Evolutionary conservation across 768 basidiomycete genomes (phyloP), one percentile per base, ranked within the genome.

Genomic region (Pisolithus marmoratus): DNA sequence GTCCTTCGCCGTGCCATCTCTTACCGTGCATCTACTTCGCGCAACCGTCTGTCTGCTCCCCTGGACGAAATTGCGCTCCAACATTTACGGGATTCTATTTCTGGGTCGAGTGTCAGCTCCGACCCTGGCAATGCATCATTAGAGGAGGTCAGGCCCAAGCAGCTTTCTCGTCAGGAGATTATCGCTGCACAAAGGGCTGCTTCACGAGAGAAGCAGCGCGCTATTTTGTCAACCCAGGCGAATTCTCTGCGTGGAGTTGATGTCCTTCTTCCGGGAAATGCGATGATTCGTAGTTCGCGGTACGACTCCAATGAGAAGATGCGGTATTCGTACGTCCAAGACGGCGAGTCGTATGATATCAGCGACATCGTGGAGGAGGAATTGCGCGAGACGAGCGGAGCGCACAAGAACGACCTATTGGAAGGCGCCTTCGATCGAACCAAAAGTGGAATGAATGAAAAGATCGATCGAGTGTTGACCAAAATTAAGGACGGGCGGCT

Each of bases 291-390:
- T 27, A 94, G 91, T 60, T 84, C 88, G 6, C 76, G 91, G 7
- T 83, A 84, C 56, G 81, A 90, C 20, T 64, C 70, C 5, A 81
- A 78, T 38, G 87, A 90, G 56, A 73, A 76, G 43, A 86, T 93
- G 71, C 85, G 94, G 0, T 99, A 99, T 66, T 96, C 94, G 37
- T 97, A 92, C 65, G 87, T 97, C 38, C 85, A 92, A 55, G 91
- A 94, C 55, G 95, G 94, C 3, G 90, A 90, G 70, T 87, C 87
- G 0, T 88, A 85, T 61, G 95, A 98, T 66, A 92, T 98, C 64
- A 93, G 90, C 60, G 87, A 95, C 56, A 85, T 96, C 46, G 79
- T 97, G 44, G 92, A 94, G 63, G 83, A 90, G 67, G 95, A 95
- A 59, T 87, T 89, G 77, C 73, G 80, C n/a, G 81, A 78, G 26